Conservation (phyloP, 2,329 filamentous ascomycete genomes). For the Lachnellula hyalina region DNA sequence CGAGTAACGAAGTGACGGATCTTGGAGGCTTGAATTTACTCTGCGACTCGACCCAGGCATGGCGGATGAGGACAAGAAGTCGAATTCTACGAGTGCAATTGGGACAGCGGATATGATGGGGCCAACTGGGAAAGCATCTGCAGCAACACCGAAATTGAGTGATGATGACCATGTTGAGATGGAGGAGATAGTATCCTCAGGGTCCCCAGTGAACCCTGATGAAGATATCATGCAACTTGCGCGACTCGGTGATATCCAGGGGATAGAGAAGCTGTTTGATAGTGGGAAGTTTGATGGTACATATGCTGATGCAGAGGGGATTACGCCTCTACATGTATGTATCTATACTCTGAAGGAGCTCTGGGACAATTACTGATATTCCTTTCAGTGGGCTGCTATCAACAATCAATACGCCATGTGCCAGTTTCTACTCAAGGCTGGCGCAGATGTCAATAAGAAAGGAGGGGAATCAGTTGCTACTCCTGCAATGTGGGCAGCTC, state of each 20-base stretch:
- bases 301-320: slow-evolving; percentile 84
- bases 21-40: background rate
- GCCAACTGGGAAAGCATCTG: slow-evolving; percentile 49
- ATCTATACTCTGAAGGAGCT: background rate
- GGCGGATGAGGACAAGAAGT: slow-evolving; percentile 16
- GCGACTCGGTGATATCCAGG: slow-evolving; percentile 75
- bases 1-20: background rate
- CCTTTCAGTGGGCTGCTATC: slow-evolving; percentile 85
- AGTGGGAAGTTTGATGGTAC: slow-evolving; percentile 74
- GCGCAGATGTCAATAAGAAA: slow-evolving; percentile 85
- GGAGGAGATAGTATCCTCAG: slow-evolving; percentile 26
- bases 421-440: slow-evolving; percentile 78
- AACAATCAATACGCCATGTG: slow-evolving; percentile 98
- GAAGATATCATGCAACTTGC: slow-evolving; percentile 96
- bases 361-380: background rate
- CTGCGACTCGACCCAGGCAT: slow-evolving; percentile 13
- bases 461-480: slow-evolving; percentile 94
- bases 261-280: slow-evolving; percentile 87
- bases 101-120: slow-evolving; percentile 25
- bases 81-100: slow-evolving; percentile 13
- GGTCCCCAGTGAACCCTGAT: slow-evolving; percentile 36
- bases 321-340: slow-evolving; percentile 88
- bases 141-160: slow-evolving; percentile 51
- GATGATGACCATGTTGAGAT: slow-evolving; percentile 32
- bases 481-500: slow-evolving; percentile 93